Conservation (phyloP, 805 yeast genomes). For the Yarrowia deformans region DNA sequence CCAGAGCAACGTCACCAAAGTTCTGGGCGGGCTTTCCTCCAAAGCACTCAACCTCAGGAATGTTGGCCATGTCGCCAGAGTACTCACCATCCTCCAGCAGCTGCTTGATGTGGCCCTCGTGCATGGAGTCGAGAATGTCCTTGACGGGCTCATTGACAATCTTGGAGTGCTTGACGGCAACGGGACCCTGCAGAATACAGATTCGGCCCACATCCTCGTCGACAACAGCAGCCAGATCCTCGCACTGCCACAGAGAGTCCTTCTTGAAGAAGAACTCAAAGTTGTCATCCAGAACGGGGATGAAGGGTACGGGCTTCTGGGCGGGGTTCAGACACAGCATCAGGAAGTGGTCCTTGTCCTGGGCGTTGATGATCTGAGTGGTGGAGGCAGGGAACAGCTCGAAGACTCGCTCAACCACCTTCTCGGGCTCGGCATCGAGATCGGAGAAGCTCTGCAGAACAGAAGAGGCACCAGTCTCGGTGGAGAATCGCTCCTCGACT, state of each 20-base stretch:
- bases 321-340: conserved; percentile 78
- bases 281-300: conserved; percentile 92
- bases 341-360: conserved; percentile 93
- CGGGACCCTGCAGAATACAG: conserved; percentile 99
- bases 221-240: conserved; percentile 93
- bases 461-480: conserved; percentile 57
- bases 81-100: conserved; percentile 71
- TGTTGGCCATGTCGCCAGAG: conserved; percentile 68
- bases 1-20: conserved; percentile 46
- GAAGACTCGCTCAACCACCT: conserved; percentile 65
- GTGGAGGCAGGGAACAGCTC: conserved; percentile 74
- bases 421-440: conserved; percentile 67
- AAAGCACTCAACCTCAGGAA: conserved; percentile 91
- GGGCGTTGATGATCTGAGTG: conserved; percentile 87
- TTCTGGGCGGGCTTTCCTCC: conserved; percentile 65
- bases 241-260: conserved; percentile 99
- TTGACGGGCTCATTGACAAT: conserved; percentile 91
- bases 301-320: conserved; percentile 98
- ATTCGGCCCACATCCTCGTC: conserved; percentile 97
- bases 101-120: conserved; percentile 83
- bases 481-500: conserved; percentile 93
- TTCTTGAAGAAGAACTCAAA: conserved; percentile 97
- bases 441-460: conserved; percentile 75
- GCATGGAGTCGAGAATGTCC: conserved; percentile 85
- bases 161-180: conserved; percentile 91